Base-by-base conservation (phyloP, 805 yeast species). In the Lipomyces yamanashiensis region DNA sequence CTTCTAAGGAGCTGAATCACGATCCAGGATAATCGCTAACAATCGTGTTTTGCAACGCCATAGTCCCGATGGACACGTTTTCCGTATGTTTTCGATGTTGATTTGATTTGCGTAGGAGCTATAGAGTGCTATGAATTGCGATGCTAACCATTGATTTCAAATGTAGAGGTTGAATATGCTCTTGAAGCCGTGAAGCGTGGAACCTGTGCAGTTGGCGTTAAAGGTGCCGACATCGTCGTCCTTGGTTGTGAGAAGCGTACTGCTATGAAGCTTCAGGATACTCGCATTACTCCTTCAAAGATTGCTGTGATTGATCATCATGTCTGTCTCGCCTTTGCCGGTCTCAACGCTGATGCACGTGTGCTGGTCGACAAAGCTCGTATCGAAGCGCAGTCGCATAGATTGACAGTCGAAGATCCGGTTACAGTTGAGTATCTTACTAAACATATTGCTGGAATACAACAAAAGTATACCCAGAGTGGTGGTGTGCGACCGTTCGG, bases 401-500 rank as follows among this genome's bases (percentile, higher is more conserved):
- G 89, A 75, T 83, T 95, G 72, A 91, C 93, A n/a, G 83, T 93
- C 73, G 99, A 93, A 75, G 98, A 95, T 74, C 88, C 98, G 0
- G 97, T 92, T 9, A 81, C 91, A 17, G 84, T 95, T 62, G 98
- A 95, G 74, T 95, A 92, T 76, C 81, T 95, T 76, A 91, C 99
- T 43, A 88, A 89, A 76, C 90, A 90, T 73, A 90, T 95, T 67
- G 99, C 99, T n/a, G 97, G 98, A 23, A 93, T 93, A 51, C 98
- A 95, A 78, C 99, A 95, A 76, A 85, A 87, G 76, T 95, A 93
- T 78, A 95, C 99, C 6, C 99, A 95, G 78, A 87, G 96, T 56
- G 99, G 99, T 70, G 99, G 99, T 77, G 97, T 95, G 33, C 85
- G 99, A 77, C 99, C 99, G 21, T 95, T 95, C 76, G 99, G 99